Conservation (phyloP, 75 land plant genomes). For the Pinus albicaulis region DNA sequence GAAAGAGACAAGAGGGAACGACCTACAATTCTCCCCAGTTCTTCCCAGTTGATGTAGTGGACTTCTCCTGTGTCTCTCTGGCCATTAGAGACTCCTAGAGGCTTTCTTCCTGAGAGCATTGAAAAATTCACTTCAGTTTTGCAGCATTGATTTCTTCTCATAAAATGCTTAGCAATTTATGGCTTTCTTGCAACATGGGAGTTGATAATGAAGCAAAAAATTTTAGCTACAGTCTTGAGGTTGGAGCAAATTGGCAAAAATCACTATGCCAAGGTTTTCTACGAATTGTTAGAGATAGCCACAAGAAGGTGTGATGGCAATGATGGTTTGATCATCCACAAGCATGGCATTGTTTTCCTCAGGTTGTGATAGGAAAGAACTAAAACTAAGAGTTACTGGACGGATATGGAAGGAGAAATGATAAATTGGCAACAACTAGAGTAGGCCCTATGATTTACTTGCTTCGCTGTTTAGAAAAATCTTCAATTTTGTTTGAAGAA, state of each 20-base stretch:
- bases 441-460: too few relatives aligned
- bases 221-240: too few relatives aligned
- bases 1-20: too few relatives aligned
- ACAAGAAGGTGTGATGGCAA: conserved; percentile 44
- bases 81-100: conserved; percentile 8
- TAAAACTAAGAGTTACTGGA: conserved; percentile 45
- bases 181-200: too few relatives aligned
- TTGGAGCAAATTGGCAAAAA: too few relatives aligned
- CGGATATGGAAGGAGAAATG: conserved; percentile 54
- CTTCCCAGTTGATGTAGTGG: background rate
- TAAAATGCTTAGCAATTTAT: too few relatives aligned
- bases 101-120: conserved; percentile 61
- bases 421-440: background rate
- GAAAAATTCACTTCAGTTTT: conserved; percentile 59
- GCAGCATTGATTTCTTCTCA: conserved; percentile 22
- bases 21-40: background rate
- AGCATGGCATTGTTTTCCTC: conserved; percentile 50
- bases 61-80: background rate
- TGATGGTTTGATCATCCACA: conserved; percentile 44
- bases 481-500: too few relatives aligned
- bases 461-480: too few relatives aligned
- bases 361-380: conserved; percentile 46
- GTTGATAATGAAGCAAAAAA: too few relatives aligned
- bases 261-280: too few relatives aligned
- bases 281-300: background rate